Percentiles rank a stretch among this genome's conserved stretches.
Conservation (phyloP, 1,284 basidiomycete genomes). For the Ustanciosporium gigantosporum region DNA sequence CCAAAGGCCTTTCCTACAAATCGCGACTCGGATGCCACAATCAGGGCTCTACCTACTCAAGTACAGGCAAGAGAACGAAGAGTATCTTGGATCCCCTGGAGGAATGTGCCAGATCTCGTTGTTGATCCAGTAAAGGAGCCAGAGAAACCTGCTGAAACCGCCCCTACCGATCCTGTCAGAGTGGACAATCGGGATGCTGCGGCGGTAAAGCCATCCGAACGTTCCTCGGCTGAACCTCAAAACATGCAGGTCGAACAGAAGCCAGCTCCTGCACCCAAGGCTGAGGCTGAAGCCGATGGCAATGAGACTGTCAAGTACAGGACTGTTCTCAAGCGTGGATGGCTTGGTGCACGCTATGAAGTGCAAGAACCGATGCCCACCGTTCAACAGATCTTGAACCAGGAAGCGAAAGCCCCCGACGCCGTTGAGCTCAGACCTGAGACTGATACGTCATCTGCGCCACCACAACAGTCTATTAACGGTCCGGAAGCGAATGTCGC, state of each 20-base stretch:
- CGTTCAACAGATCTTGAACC: constrained; percentile 4
- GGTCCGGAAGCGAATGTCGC: too few species aligned
- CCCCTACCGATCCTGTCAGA: too few species aligned
- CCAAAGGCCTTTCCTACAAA: constrained; percentile 6
- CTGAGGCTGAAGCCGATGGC: background rate
- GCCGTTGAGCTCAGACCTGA: background rate
- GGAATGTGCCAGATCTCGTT: constrained; percentile 8
- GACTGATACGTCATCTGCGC: background rate
- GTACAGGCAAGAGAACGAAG: constrained; percentile 6
- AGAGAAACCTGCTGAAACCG: too few species aligned
- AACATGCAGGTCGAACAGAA: too few species aligned
- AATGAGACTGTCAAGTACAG: constrained; percentile 15
- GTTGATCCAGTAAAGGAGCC: background rate
- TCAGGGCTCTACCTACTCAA: constrained; percentile 3
- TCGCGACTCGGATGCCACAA: constrained; percentile 14
- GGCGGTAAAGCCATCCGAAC: background rate
- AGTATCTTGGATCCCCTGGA: constrained; percentile 34
- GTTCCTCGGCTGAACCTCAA: background rate
- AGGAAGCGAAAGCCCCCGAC: background rate
- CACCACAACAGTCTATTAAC: background rate
- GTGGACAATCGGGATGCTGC: background rate
- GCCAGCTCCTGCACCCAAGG: too few species aligned
- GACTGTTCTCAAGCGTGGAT: constrained; percentile 34
- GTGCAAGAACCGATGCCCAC: constrained; percentile 18
- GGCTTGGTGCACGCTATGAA: constrained; percentile 34